These are phyloP conservation scores for Cercospora nicotianae DNA, from an alignment of 2,329 filamentous ascomycete species.

Conservation along the genomic window DNA sequence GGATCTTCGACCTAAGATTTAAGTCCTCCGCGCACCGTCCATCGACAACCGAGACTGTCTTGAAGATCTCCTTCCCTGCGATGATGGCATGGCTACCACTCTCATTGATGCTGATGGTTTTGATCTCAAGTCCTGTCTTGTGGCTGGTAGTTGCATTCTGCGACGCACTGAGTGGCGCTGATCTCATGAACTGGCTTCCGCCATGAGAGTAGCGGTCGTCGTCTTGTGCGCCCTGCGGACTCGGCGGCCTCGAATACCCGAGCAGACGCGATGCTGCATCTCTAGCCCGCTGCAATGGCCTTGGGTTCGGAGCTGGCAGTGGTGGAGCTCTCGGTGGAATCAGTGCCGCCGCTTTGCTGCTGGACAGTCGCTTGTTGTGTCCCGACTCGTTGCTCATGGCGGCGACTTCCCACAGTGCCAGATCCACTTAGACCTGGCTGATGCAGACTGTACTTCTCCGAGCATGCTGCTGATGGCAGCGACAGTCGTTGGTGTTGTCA, in stretches of 20 bases:
- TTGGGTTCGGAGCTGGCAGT: conserved; percentile 26
- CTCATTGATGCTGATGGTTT: conserved; percentile 64
- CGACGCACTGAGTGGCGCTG: conserved; percentile 33
- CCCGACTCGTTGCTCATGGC: conserved; percentile 8
- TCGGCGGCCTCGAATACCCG: conserved; percentile 34
- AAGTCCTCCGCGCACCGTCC: conserved; percentile 62
- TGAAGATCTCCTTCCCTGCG: conserved; percentile 65
- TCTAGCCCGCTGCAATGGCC: conserved; percentile 36
- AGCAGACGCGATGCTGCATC: conserved; percentile 37
- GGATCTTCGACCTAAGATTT: conserved; percentile 62
- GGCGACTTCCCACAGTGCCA: conserved; percentile 11
- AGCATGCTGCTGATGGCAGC: conserved; percentile 8
- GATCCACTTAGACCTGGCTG: conserved; percentile 9
- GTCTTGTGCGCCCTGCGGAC: conserved; percentile 24
- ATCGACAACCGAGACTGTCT: conserved; percentile 59
- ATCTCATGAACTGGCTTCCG: conserved; percentile 27
- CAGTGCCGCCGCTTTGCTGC: conserved; percentile 5
- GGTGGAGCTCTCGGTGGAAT: conserved; percentile 24
- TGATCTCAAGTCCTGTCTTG: conserved; percentile 64
- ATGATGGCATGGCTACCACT: conserved; percentile 63
- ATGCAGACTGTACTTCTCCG: not conserved
- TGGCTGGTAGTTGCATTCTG: conserved; percentile 59
- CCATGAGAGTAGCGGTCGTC: conserved; percentile 28
- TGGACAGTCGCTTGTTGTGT: conserved; percentile 6
- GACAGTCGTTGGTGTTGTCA: not conserved